Base-by-base conservation (phyloP, 306 rosid genomes). In the Lathyrus tuberosus region DNA sequence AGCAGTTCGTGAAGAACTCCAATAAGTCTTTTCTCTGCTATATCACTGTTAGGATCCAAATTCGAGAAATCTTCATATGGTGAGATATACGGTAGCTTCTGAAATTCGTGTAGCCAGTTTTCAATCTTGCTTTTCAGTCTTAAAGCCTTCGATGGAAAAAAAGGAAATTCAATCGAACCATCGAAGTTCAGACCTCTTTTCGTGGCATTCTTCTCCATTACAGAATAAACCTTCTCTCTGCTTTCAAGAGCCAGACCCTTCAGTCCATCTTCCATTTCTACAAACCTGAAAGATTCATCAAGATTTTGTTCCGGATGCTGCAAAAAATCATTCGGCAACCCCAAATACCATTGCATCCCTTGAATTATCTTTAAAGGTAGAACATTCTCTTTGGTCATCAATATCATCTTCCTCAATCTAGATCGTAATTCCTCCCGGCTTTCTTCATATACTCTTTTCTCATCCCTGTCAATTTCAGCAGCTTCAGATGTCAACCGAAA, bases 321-420 rank as follows among this genome's bases (percentile, higher is more conserved):
- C 81, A 85, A 69, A 72, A 86, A 83, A 76, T 93, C 90, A 61
- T 81, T 75, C 26, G 98, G 98, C 69, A 93, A 71, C 59, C 98
- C 98, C 81, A 93, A 78, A 85, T 85, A 86, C 98, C 98, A 93
- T 40, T 81, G 84, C 98, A 93, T 86, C 67, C 98, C 97, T 63
- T 84, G 84, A 52, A 90, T 80, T 65, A 93, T 86, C 70, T 86
- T 90, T 73, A 93, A 76, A 33, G 97, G 98, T 60, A 93, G 70
- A 71, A 81, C 90, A 17, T 82, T 78, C 28, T 69, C 87, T 76
- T 68, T 82, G 40, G 90, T 88, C 97, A 93, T 86, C 86, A 86
- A 52, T 65, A 93, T 86, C 65, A 93, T 78, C 79, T 83, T 93
- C 84, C 85, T 86, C 78, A 93, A 73, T 88, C 96, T 85, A 31